Evolutionary conservation across 441 rosid species (phyloP).

Genomic region (Arabidopsis hybrid): DNA sequence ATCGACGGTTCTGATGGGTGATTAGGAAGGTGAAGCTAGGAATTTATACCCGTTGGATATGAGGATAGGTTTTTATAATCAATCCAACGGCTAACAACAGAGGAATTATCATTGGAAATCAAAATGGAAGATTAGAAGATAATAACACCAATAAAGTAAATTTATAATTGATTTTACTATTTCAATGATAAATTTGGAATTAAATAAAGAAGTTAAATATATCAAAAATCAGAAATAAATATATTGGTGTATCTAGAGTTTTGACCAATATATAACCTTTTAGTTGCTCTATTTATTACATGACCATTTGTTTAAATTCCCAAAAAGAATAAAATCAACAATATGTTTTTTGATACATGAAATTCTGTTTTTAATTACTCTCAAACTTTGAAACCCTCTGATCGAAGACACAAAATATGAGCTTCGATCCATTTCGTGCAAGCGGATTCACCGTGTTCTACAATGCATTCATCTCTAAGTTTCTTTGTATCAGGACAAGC

Average conservation of each 20-base stretch:
- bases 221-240: no score
- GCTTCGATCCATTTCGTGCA: constrained; percentile 95
- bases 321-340: background rate
- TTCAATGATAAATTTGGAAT: background rate
- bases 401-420: constrained; percentile 80
- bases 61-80: background rate
- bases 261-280: no score
- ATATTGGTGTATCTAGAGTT: no score
- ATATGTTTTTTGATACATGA: constrained; percentile 29
- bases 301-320: background rate
- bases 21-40: background rate
- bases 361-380: constrained; percentile 16
- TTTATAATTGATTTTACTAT: background rate
- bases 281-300: no score
- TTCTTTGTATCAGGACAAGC: constrained; percentile 94
- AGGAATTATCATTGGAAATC: background rate
- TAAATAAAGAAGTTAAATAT: background rate
- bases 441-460: constrained; percentile 84
- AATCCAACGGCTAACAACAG: constrained; percentile 14
- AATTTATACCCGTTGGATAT: constrained; percentile 20
- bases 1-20: constrained; percentile 7
- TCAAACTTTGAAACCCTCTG: constrained; percentile 89
- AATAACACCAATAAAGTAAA: no score
- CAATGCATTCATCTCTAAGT: constrained; percentile 91
- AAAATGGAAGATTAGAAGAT: no score